Percentiles rank a stretch among this genome's conserved stretches.
Evolutionary conservation across 192 early-diverging fungal species (phyloP).

Genomic region (Gorgonomyces haynaldii): DNA sequence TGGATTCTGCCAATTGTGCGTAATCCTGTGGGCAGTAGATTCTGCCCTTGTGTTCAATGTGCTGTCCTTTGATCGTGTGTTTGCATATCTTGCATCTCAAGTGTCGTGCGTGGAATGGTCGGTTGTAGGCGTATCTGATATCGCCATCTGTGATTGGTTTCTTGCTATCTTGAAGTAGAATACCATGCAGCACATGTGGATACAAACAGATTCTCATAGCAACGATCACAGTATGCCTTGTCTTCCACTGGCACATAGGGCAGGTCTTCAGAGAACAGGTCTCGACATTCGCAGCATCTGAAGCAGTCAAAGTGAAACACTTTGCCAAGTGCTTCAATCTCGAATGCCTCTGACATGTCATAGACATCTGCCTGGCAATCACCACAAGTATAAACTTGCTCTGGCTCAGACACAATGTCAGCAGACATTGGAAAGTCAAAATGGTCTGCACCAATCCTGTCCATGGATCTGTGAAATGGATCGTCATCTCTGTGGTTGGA

Average conservation of each 20-base stretch:
- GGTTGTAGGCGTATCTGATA: slow-evolving; percentile 17
- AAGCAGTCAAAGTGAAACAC: slow-evolving; percentile 44
- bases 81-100: slow-evolving; percentile 20
- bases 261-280: slow-evolving; percentile 32
- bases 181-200: slow-evolving; percentile 45
- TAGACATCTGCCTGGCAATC: slow-evolving; percentile 14
- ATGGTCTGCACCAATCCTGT: too few species aligned
- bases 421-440: too few species aligned
- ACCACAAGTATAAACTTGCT: too few species aligned
- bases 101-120: slow-evolving; percentile 25
- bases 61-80: slow-evolving; percentile 18
- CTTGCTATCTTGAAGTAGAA: slow-evolving; percentile 47
- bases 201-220: slow-evolving; percentile 32
- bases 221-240: slow-evolving; percentile 47
- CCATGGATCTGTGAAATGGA: too few species aligned
- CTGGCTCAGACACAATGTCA: too few species aligned
- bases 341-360: slow-evolving; percentile 14
- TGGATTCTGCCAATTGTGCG: slow-evolving; percentile 50
- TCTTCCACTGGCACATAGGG: slow-evolving; percentile 47
- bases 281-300: slow-evolving; percentile 40
- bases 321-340: slow-evolving; percentile 16
- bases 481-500: too few species aligned
- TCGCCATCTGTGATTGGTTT: slow-evolving; percentile 43
- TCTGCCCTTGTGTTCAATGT: slow-evolving; percentile 45
- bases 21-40: slow-evolving; percentile 63